Evolutionary conservation across 352 stramenopile genomes (phyloP), one percentile per base, ranked within the genome.

Genomic region (Phytophthora uliginosa): DNA sequence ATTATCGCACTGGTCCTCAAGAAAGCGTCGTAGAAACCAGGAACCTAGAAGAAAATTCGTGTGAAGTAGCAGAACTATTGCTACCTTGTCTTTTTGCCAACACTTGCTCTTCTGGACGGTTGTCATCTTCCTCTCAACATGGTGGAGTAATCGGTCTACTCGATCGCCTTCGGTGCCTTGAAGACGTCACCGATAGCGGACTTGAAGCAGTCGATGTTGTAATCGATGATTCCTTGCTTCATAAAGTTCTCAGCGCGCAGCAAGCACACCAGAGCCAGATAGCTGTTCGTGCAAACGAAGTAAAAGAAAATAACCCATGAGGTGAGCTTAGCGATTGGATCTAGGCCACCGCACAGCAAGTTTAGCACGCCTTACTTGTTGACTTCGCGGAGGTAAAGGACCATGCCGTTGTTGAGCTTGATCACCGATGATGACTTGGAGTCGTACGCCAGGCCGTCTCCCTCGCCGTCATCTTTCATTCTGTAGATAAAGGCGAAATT

Each of bases 171-270:
- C 1, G 84, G 77, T 45, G 87, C 72, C 73, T 93, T 94, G 78
- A 97, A 96, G 18, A 96, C 88, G 56, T 97, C 88, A 45, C 89
- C 82, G 33, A 99, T 92, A 12, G 96, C 96, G 31, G 95, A 91
- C 81, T 99, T 99, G 78, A 99, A 97, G 82, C 94, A 98, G 72
- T 98, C 95, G 70, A 99, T 99, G 79, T 99, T 99, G 86, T 99
- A 99, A 78, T 99, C 98, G 69, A 99, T 99, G 69, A 99, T 95
- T 51, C 96, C 96, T 75, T 98, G 97, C 86, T 99, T 99, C 54
- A 93, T 90, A 72, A 99, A 99, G 80, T 99, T 99, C 68, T 99
- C 97, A 13, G 94, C 84, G 15, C 97, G 94, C 54, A 99, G 89
- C 66, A 99, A 87, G 73, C 98, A 99, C 53, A 99, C 98, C 6